These are phyloP conservation scores for Epichloe uncinata DNA, from an alignment of 2,329 filamentous ascomycete genomes.

Conservation along the genomic window DNA sequence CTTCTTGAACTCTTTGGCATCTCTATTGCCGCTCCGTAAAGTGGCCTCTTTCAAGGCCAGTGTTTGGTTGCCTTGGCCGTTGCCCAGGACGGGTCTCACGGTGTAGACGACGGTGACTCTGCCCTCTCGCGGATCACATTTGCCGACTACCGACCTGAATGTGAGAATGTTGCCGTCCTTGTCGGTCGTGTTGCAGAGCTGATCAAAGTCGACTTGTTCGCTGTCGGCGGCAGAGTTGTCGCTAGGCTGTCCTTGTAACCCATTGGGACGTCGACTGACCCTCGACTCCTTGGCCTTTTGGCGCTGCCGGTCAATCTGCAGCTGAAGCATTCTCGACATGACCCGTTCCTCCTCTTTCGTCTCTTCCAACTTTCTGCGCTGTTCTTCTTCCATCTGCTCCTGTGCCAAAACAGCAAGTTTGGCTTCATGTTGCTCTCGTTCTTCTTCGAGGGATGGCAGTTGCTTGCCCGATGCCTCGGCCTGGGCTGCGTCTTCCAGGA, in stretches of 20 bases:
- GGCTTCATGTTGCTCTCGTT: constrained; percentile 72
- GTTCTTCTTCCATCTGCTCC: constrained; percentile 40
- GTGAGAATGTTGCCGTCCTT: constrained; percentile 47
- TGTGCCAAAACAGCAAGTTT: constrained; percentile 47
- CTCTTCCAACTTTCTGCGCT: constrained; percentile 40
- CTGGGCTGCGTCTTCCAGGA: constrained; percentile 76
- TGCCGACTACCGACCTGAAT: constrained; percentile 60
- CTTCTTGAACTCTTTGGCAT: constrained; percentile 55
- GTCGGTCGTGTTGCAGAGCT: constrained; percentile 50
- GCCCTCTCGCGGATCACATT: constrained; percentile 51
- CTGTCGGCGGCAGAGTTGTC: constrained; percentile 15
- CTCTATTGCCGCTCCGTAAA: constrained; percentile 43
- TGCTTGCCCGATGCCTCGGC: constrained; percentile 62
- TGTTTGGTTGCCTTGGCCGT: constrained; percentile 43
- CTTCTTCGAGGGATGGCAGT: constrained; percentile 77
- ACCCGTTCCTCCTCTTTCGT: constrained; percentile 55
- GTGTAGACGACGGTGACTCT: constrained; percentile 56
- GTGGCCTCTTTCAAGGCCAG: constrained; percentile 62
- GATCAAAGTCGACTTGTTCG: constrained; percentile 48
- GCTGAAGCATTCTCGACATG: constrained; percentile 56
- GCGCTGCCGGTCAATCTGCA: constrained; percentile 56
- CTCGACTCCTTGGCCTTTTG: constrained; percentile 51
- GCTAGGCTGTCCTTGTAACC: constrained; percentile 15
- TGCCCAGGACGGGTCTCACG: constrained; percentile 52
- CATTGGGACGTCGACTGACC: constrained; percentile 40